Conservation (phyloP, 116 monocot species). For the Zostera marina region DNA sequence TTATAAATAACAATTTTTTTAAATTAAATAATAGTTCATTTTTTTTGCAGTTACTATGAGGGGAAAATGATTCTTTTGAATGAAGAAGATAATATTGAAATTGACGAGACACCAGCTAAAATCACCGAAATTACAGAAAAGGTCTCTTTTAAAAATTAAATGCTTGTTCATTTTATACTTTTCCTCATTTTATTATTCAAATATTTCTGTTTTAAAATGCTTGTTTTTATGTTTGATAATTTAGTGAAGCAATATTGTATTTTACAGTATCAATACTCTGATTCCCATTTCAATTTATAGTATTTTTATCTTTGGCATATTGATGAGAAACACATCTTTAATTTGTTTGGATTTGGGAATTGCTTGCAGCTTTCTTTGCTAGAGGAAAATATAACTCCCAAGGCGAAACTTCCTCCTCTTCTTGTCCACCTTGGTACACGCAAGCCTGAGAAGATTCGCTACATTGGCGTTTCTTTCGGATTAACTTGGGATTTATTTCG, state of each 20-base stretch:
- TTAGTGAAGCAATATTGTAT: neutral
- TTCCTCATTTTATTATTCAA: neutral
- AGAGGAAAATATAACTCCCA: slow-evolving; percentile 78
- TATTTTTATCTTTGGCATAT: neutral
- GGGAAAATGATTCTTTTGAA: slow-evolving; percentile 49
- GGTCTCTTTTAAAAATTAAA: slow-evolving; percentile 23
- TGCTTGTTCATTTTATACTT: neutral
- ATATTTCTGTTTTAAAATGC: too few species aligned
- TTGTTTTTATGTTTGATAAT: neutral
- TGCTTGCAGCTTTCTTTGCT: slow-evolving; percentile 63
- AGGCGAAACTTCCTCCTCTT: slow-evolving; percentile 80
- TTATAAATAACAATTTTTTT: neutral
- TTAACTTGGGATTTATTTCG: slow-evolving; percentile 68
- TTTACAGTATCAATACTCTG: too few species aligned
- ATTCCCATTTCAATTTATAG: too few species aligned
- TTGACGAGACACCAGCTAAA: slow-evolving; percentile 28
- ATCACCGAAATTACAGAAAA: slow-evolving; percentile 79
- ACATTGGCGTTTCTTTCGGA: slow-evolving; percentile 90
- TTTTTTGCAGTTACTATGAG: slow-evolving; percentile 61
- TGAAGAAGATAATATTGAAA: slow-evolving; percentile 39
- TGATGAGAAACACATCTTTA: neutral
- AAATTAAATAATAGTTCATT: neutral
- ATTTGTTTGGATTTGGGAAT: neutral
- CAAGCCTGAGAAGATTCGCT: slow-evolving; percentile 77
- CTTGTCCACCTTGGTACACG: slow-evolving; percentile 76